Evolutionary conservation across 495 filamentous ascomycete species (phyloP), one percentile per base, ranked within the genome.

Genomic region (Podospora pseudocomata): DNA sequence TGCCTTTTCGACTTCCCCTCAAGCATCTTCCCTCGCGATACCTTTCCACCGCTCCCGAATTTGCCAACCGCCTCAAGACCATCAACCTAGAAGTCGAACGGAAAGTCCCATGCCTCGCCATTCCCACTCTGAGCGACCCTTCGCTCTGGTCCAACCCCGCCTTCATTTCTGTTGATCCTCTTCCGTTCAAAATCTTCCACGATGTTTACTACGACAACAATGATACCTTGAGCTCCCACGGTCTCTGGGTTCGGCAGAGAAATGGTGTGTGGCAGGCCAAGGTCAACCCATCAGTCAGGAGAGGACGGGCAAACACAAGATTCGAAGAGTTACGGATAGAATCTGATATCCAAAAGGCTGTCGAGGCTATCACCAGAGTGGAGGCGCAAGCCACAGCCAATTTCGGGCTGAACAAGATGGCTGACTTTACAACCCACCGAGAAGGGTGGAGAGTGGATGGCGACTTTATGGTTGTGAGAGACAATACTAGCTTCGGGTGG

Each of bases 401-500:
- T 26, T 77, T 74, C 63, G 76, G 77, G 19, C 60, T 79, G 19
- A 66, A 69, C 0, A 62, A 68, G 60, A 63, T 79, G 23, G 75
- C 73, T 13, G 71, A 73, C 34, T 79, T 79, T 61, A 60, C 65
- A 6, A 81, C 75, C 4, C 70, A 67, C 9, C 72, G 76, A 16
- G 72, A 75, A 63, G 54, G 67, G 39, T 80, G 75, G 71, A 20
- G 76, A 13, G 78, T 77, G 1, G 76, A 81, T 56, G 60, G 65
- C 18, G 74, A 72, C 39, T 80, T 81, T 65, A 68, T 55, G 44
- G 71, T 80, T 34, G 78, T 77, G 58, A 66, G 79, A 58, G 75
- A 80, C 34, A 57, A 68, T 27, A 72, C 73, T 60, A 68, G 81
- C 68, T 76, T 78, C 68, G 79, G 79, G 67, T 75, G 83, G 56